Evolutionary conservation across 2,329 filamentous ascomycete genomes (phyloP).

Genomic region (Fusarium sp.): DNA sequence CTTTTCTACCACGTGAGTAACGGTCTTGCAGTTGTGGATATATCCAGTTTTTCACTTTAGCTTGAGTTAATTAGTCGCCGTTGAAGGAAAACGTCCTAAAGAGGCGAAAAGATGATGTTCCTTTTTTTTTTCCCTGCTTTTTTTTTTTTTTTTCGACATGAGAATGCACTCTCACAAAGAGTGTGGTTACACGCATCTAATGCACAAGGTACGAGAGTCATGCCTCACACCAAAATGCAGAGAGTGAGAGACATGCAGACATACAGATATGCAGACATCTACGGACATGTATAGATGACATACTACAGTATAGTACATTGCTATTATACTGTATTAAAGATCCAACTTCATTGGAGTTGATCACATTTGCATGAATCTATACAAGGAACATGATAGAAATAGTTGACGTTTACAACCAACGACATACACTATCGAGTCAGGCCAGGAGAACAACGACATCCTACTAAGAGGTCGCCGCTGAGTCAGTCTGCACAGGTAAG

Average conservation of each 20-base stretch:
- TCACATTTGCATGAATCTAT: not conserved
- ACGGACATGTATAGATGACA: not conserved
- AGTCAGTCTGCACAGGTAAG: not conserved
- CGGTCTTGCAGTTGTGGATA: conserved; percentile 12
- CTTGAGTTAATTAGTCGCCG: not conserved
- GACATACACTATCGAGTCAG: not conserved
- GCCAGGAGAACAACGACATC: not conserved
- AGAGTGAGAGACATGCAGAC: not conserved
- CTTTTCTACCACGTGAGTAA: conserved; percentile 25
- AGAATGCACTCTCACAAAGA: not conserved
- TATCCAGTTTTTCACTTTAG: not conserved
- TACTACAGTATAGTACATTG: not conserved
- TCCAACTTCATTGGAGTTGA: not conserved
- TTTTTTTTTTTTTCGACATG: not conserved
- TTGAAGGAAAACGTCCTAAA: not conserved
- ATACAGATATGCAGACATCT: not conserved
- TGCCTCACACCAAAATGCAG: not conserved
- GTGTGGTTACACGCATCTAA: conserved; percentile 31
- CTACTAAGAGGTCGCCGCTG: not conserved
- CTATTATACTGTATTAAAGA: not conserved
- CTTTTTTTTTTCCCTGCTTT: too few species aligned
- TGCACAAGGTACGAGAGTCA: conserved; percentile 15
- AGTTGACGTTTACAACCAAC: not conserved
- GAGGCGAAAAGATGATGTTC: not conserved
- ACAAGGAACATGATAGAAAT: not conserved